Percentiles rank a stretch among this genome's conserved stretches.
phyloP scores from a whole-genome alignment of 306 rosid species.

The Ziziphus jujuba region DNA sequence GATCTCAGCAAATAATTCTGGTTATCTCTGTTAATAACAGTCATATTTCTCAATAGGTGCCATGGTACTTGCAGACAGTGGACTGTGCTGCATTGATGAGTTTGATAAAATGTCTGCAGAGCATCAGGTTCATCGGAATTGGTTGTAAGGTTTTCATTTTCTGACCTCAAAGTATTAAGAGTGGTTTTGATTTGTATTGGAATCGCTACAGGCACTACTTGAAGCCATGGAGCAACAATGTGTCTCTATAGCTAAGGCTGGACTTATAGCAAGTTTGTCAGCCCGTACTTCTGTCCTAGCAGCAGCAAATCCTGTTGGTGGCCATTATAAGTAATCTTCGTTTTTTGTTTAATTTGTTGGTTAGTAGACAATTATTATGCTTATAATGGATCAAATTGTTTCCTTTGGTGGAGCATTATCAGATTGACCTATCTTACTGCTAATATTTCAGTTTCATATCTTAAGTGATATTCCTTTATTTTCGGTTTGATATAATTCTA shows the following conservation, averaged over 20 bases:
- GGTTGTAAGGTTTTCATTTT: constrained; percentile 24
- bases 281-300: constrained; percentile 93
- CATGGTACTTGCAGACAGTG: constrained; percentile 94
- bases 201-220: constrained; percentile 61
- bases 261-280: constrained; percentile 93
- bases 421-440: no score
- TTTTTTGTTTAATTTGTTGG: constrained; percentile 19
- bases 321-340: constrained; percentile 78
- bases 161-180: constrained; percentile 22
- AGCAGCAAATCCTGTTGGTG: constrained; percentile 95
- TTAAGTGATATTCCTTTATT: no score
- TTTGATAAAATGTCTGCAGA: constrained; percentile 91
- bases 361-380: constrained; percentile 6
- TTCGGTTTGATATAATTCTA: no score
- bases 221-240: constrained; percentile 99
- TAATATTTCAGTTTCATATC: no score
- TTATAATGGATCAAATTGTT: constrained; percentile 7
- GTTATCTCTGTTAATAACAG: constrained; percentile 21
- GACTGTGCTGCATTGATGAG: constrained; percentile 92
- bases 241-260: constrained; percentile 97
- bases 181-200: constrained; percentile 19
- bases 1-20: constrained; percentile 1
- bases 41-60: constrained; percentile 60
- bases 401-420: no score
- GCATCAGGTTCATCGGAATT: constrained; percentile 80